Percentiles rank a stretch among this genome's conserved stretches.
Evolutionary conservation across 192 early-diverging fungal genomes (phyloP).

Genomic region (Kappamyces sp.): DNA sequence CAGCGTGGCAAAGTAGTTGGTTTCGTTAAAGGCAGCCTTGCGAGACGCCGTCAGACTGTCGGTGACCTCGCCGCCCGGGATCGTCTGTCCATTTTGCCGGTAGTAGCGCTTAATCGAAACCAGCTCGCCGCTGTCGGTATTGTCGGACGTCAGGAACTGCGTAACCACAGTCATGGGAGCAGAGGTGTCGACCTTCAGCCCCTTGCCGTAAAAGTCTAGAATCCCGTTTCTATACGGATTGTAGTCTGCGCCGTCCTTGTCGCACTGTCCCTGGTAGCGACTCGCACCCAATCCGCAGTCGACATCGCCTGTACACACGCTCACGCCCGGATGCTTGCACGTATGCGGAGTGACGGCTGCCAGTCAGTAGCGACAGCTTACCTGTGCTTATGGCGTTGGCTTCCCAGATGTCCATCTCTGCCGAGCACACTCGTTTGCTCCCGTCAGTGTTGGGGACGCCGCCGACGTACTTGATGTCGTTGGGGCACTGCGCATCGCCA

Average conservation of each 20-base stretch:
- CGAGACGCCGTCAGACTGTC: conserved; percentile 21
- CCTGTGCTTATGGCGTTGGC: conserved; percentile 22
- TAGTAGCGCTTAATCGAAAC: conserved; percentile 28
- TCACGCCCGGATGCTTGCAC: conserved; percentile 21
- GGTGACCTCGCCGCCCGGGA: conserved; percentile 27
- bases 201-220: conserved; percentile 30
- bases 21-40: conserved; percentile 26
- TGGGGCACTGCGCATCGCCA: conserved; percentile 36
- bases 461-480: conserved; percentile 35
- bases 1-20: conserved; percentile 20
- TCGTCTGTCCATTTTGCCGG: conserved; percentile 25
- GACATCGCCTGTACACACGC: conserved; percentile 11
- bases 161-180: conserved; percentile 37
- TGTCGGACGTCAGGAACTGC: conserved; percentile 33
- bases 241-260: conserved; percentile 39
- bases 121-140: conserved; percentile 29
- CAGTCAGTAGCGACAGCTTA: too few relatives aligned
- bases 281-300: conserved; percentile 29
- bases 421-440: conserved; percentile 22
- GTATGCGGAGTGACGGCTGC: conserved; percentile 29
- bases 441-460: conserved; percentile 28
- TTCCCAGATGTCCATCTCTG: conserved; percentile 37
- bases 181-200: conserved; percentile 30
- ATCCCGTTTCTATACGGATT: conserved; percentile 32
- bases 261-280: conserved; percentile 25